A percentile compares a stretch with the other conserved stretches of the same genome.
Evolutionary conservation across 1,284 basidiomycete species (phyloP).

Genomic region (Hypsizygus ulmarius): DNA sequence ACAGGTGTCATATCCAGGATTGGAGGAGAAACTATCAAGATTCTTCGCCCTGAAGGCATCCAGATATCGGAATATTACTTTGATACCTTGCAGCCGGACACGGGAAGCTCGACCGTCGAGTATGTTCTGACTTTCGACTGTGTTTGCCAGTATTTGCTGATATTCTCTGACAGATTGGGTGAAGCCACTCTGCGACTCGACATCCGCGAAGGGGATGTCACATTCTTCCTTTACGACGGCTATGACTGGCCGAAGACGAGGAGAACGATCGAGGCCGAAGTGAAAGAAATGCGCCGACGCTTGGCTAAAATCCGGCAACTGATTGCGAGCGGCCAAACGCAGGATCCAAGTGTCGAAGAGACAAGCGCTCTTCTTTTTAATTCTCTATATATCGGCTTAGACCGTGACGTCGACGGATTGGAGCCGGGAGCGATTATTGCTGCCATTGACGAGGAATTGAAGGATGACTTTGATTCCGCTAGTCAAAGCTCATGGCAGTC

Average conservation of each 20-base stretch:
- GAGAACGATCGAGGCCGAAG: constrained; percentile 83
- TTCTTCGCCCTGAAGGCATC: constrained; percentile 61
- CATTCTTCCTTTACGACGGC: constrained; percentile 81
- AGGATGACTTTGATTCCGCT: constrained; percentile 65
- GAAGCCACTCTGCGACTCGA: constrained; percentile 53
- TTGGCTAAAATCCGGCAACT: constrained; percentile 92
- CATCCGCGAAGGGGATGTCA: constrained; percentile 60
- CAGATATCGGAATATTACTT: constrained; percentile 72
- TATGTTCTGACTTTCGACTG: constrained; percentile 30
- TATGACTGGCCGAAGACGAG: constrained; percentile 93
- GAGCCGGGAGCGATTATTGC: constrained; percentile 79
- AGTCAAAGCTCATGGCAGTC: constrained; percentile 88
- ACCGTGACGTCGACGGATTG: constrained; percentile 67
- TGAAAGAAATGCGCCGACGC: constrained; percentile 82
- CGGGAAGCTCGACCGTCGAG: constrained; percentile 43
- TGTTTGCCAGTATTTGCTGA: not conserved
- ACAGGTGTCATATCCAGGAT: constrained; percentile 58
- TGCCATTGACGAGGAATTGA: constrained; percentile 89
- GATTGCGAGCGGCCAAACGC: constrained; percentile 87
- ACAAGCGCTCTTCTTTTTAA: constrained; percentile 85
- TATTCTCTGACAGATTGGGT: constrained; percentile 34
- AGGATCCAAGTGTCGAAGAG: constrained; percentile 80
- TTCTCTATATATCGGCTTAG: constrained; percentile 87
- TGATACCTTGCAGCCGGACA: constrained; percentile 60
- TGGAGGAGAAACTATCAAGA: constrained; percentile 83